A percentile compares a stretch with the other conserved stretches of the same genome.
These are phyloP conservation scores for Phytophthora sp. DNA, from an alignment of 352 stramenopile species.

Conservation along the genomic window DNA sequence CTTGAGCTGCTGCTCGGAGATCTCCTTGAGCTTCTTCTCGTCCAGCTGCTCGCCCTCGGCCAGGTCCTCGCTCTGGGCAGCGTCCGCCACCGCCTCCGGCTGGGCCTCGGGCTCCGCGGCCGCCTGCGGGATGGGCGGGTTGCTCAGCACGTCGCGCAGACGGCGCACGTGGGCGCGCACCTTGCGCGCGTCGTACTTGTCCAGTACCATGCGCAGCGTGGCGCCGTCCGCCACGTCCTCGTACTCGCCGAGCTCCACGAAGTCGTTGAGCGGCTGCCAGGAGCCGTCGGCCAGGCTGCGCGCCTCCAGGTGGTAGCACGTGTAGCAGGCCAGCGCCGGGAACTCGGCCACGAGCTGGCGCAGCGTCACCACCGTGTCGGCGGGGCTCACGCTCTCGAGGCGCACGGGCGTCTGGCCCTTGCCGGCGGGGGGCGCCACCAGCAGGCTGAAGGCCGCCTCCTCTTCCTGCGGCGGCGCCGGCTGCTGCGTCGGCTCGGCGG, in stretches of 20 bases:
- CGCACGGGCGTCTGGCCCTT: constrained; percentile 42
- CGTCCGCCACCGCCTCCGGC: constrained; percentile 12
- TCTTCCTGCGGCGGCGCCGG: constrained; percentile 27
- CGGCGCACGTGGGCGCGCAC: constrained; percentile 82
- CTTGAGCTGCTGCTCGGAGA: constrained; percentile 83
- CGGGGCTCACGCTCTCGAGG: constrained; percentile 72
- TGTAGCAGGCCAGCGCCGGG: constrained; percentile 82
- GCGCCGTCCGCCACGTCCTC: constrained; percentile 65
- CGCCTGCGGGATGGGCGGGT: constrained; percentile 81
- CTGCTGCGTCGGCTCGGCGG: constrained; percentile 27
- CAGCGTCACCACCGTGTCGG: constrained; percentile 83
- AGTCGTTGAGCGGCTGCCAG: constrained; percentile 81
- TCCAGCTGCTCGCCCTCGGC: constrained; percentile 26
- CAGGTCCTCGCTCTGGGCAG: constrained; percentile 19
- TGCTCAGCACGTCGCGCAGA: constrained; percentile 83
- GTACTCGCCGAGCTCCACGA: constrained; percentile 86
- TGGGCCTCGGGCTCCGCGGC: constrained; percentile 28
- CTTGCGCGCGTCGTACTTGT: constrained; percentile 89
- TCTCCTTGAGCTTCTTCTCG: constrained; percentile 73
- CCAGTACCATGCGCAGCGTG: constrained; percentile 82
- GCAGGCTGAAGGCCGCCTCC: constrained; percentile 58
- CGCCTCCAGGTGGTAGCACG: constrained; percentile 85
- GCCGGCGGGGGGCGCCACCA: constrained; percentile 54
- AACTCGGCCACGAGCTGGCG: constrained; percentile 87
- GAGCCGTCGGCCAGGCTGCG: constrained; percentile 27